Evolutionary conservation across 345 rosid genomes (phyloP).

Genomic region (Atalantia buxifolia): DNA sequence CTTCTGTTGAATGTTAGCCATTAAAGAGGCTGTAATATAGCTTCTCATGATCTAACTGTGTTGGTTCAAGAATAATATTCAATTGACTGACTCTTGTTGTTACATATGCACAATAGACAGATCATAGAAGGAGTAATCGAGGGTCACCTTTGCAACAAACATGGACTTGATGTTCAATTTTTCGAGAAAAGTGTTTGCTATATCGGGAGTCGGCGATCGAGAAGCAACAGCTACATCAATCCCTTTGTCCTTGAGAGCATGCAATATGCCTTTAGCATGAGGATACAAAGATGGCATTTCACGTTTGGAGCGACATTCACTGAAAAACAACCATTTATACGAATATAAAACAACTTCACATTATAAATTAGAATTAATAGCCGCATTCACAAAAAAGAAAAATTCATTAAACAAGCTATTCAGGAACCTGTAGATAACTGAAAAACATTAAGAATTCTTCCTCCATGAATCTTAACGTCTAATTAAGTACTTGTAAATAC

Average conservation of each 20-base stretch:
- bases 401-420: background rate
- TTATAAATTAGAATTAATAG: background rate
- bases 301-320: slow-evolving; percentile 63
- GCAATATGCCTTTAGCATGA: slow-evolving; percentile 63
- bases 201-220: slow-evolving; percentile 69
- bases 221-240: slow-evolving; percentile 79
- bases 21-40: background rate
- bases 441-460: too few species aligned
- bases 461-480: too few species aligned
- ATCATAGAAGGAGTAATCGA: background rate
- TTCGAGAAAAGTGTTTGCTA: slow-evolving; percentile 65
- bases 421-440: background rate
- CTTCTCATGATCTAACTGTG: background rate
- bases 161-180: slow-evolving; percentile 53
- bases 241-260: slow-evolving; percentile 69
- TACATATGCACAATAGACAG: background rate
- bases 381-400: background rate
- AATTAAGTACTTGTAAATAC: background rate
- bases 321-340: slow-evolving; percentile 8
- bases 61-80: background rate
- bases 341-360: background rate
- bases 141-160: slow-evolving; percentile 60
- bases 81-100: background rate
- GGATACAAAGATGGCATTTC: slow-evolving; percentile 80
- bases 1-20: background rate